Percentiles rank a stretch among this genome's conserved stretches.
Evolutionary conservation across 306 rosid species (phyloP).

Genomic region (Fragaria ananassa): DNA sequence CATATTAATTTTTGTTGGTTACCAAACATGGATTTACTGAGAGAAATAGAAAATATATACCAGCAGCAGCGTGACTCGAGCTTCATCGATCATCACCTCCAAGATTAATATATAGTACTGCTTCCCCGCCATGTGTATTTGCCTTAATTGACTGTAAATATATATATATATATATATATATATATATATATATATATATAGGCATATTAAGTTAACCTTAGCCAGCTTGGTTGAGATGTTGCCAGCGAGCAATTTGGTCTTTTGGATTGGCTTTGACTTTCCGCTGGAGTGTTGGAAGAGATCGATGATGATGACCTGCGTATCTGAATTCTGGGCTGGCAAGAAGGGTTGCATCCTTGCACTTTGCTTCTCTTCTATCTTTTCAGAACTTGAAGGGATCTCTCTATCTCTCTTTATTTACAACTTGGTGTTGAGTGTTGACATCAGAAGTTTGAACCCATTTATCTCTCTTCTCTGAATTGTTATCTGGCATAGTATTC

Average conservation of each 20-base stretch:
- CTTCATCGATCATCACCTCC: neutral
- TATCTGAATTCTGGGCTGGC: neutral
- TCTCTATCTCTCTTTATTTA: neutral
- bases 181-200: neutral
- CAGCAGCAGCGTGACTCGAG: neutral
- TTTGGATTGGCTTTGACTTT: conserved; percentile 4
- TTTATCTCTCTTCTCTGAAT: neutral
- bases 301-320: neutral
- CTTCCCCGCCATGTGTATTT: neutral
- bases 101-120: neutral
- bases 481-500: too few species aligned
- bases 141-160: neutral
- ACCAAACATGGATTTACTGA: neutral
- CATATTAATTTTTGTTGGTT: conserved; percentile 3
- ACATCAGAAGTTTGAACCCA: neutral
- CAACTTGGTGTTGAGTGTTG: neutral
- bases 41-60: neutral
- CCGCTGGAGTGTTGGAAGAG: neutral
- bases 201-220: neutral
- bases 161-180: neutral
- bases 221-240: neutral
- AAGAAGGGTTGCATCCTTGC: neutral
- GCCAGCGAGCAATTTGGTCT: neutral
- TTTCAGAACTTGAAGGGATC: neutral
- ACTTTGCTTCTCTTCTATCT: neutral